phyloP scores from a whole-genome alignment of 805 yeast genomes.

The Pichia paraexigua region DNA sequence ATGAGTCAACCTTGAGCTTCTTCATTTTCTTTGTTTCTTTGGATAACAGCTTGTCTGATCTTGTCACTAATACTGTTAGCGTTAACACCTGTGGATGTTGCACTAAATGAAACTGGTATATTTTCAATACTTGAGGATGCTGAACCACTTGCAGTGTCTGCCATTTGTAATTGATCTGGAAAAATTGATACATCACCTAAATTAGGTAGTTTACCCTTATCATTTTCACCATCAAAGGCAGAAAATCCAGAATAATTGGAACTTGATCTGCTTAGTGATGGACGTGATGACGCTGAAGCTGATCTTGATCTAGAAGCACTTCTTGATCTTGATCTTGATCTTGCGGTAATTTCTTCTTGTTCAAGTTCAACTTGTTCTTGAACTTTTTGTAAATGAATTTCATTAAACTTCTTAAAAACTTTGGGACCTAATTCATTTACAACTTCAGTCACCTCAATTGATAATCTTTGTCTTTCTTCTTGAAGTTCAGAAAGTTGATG shows the following conservation, averaged over 20 bases:
- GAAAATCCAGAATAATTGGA: slow-evolving; percentile 26
- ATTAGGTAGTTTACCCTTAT: slow-evolving; percentile 18
- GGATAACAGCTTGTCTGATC: slow-evolving; percentile 21
- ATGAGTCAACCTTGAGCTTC: background rate
- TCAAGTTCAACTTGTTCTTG: slow-evolving; percentile 17
- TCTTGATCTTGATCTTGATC: slow-evolving; percentile 15
- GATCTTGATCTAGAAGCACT: slow-evolving; percentile 8
- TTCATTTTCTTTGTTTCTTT: slow-evolving; percentile 17
- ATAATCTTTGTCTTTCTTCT: slow-evolving; percentile 50
- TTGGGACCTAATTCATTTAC: slow-evolving; percentile 80
- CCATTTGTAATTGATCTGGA: slow-evolving; percentile 24
- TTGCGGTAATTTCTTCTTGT: slow-evolving; percentile 17
- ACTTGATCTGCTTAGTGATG: slow-evolving; percentile 11
- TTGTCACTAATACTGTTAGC: slow-evolving; percentile 9
- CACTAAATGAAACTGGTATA: background rate
- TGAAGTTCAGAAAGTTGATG: slow-evolving; percentile 49
- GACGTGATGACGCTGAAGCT: slow-evolving; percentile 3
- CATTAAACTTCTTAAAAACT: slow-evolving; percentile 68
- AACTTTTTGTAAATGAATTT: slow-evolving; percentile 12
- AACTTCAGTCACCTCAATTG: slow-evolving; percentile 67
- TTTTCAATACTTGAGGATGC: slow-evolving; percentile 2
- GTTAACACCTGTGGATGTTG: slow-evolving; percentile 3
- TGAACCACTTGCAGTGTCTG: slow-evolving; percentile 12
- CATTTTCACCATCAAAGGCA: slow-evolving; percentile 12
- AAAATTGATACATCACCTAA: slow-evolving; percentile 28